A percentile compares a stretch with the other conserved stretches of the same genome.
These are phyloP conservation scores for Anthracocystis walkeri DNA, from an alignment of 1,284 basidiomycete genomes.

Conservation along the genomic window DNA sequence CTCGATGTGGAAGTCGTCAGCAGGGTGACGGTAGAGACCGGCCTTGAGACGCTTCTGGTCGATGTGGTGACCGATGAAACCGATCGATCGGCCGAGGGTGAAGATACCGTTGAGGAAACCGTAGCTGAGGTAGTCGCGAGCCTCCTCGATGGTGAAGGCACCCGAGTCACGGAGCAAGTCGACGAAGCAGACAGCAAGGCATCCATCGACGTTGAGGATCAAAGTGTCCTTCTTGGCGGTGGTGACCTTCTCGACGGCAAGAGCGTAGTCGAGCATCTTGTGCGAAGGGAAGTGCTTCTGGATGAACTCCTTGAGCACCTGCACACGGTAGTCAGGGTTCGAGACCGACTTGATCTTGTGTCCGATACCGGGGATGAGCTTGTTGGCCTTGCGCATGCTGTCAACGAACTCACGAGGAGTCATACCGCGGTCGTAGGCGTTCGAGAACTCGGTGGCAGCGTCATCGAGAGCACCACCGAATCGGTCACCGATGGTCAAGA, in stretches of 20 bases:
- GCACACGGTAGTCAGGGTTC: slow-evolving; percentile 77
- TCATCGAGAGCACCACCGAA: slow-evolving; percentile 99
- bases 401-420: slow-evolving; percentile 98
- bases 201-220: slow-evolving; percentile 81
- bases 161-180: slow-evolving; percentile 92
- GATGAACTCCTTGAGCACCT: slow-evolving; percentile 97
- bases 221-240: slow-evolving; percentile 95
- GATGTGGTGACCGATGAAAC: slow-evolving; percentile 93
- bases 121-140: slow-evolving; percentile 93
- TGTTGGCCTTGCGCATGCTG: slow-evolving; percentile 92
- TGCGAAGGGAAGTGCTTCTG: slow-evolving; percentile 90
- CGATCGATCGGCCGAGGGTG: slow-evolving; percentile 95
- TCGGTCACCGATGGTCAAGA: slow-evolving; percentile 95
- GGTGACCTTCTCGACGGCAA: slow-evolving; percentile 97
- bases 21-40: slow-evolving; percentile 68
- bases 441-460: slow-evolving; percentile 89
- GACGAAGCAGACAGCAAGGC: slow-evolving; percentile 97
- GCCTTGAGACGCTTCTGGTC: slow-evolving; percentile 84
- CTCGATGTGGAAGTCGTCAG: slow-evolving; percentile 70
- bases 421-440: slow-evolving; percentile 86
- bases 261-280: slow-evolving; percentile 88
- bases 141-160: slow-evolving; percentile 95
- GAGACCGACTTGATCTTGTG: slow-evolving; percentile 95
- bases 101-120: slow-evolving; percentile 95
- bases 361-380: slow-evolving; percentile 97